Conservation (phyloP, 1,284 basidiomycete species). For the Cystobasidiaceae sp. region DNA sequence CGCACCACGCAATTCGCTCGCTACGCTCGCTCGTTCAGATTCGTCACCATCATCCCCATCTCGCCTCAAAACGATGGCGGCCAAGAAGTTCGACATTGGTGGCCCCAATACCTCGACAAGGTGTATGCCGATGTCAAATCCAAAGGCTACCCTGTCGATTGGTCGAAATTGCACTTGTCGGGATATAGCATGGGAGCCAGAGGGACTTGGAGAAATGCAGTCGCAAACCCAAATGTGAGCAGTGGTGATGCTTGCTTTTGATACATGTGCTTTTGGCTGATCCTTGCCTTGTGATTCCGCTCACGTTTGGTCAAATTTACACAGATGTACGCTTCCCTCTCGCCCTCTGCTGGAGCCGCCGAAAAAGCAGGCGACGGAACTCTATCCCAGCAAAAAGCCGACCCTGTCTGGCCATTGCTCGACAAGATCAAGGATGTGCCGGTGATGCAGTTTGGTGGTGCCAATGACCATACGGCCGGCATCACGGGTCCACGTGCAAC, state of each 20-base stretch:
- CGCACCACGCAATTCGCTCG: background rate
- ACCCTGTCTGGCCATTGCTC: slow-evolving; percentile 4
- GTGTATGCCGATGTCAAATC: slow-evolving; percentile 20
- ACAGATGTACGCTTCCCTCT: slow-evolving; percentile 1
- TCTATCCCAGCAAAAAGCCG: slow-evolving; percentile 24
- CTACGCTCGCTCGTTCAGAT: slow-evolving; percentile 1
- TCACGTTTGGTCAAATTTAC: background rate
- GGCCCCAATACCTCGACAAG: slow-evolving; percentile 18
- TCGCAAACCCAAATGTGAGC: slow-evolving; percentile 23
- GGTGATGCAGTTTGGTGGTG: slow-evolving; percentile 28
- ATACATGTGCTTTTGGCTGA: background rate
- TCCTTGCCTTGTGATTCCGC: background rate
- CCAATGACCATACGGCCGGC: slow-evolving; percentile 24
- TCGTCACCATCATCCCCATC: slow-evolving; percentile 31
- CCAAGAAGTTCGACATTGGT: slow-evolving; percentile 30
- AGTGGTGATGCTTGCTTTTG: no score
- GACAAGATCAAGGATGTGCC: slow-evolving; percentile 25
- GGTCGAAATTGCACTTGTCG: slow-evolving; percentile 7
- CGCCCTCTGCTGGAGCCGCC: slow-evolving; percentile 30
- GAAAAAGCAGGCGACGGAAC: slow-evolving; percentile 29
- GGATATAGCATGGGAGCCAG: slow-evolving; percentile 32
- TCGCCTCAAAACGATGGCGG: slow-evolving; percentile 12
- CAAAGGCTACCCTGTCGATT: slow-evolving; percentile 29
- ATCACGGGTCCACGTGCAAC: slow-evolving; percentile 1
- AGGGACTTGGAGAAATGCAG: slow-evolving; percentile 28